These are phyloP conservation scores for Trichoderma reesei DNA, from an alignment of 495 filamentous ascomycete species.

Conservation along the genomic window DNA sequence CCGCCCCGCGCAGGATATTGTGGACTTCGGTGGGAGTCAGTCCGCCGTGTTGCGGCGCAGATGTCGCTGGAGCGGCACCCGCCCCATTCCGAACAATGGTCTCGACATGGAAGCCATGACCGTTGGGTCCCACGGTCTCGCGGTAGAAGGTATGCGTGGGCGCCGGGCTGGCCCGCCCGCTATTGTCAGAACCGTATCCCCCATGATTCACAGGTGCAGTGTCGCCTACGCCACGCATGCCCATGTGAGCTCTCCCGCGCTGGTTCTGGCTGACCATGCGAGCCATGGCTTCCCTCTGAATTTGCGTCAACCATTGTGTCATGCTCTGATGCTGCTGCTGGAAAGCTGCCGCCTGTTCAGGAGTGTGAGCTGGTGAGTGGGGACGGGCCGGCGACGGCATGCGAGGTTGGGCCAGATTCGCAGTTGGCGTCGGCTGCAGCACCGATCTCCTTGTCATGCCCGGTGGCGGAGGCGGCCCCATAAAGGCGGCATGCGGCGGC, in stretches of 20 bases:
- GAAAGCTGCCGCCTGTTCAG: slow-evolving; percentile 7
- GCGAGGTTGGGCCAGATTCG: not conserved
- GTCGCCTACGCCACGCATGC: slow-evolving; percentile 12
- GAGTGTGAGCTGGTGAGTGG: not conserved
- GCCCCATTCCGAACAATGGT: not conserved
- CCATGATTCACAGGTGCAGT: slow-evolving; percentile 1
- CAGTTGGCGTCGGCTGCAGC: not conserved
- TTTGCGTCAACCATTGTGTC: slow-evolving; percentile 21
- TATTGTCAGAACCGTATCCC: not conserved
- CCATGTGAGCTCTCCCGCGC: slow-evolving; percentile 19
- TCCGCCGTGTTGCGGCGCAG: slow-evolving; percentile 14
- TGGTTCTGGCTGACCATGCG: slow-evolving; percentile 19
- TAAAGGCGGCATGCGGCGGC: slow-evolving; percentile 9
- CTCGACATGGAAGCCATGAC: slow-evolving; percentile 8
- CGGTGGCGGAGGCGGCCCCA: slow-evolving; percentile 12
- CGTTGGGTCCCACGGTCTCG: slow-evolving; percentile 21
- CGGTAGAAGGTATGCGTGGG: slow-evolving; percentile 18
- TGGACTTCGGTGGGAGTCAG: slow-evolving; percentile 27
- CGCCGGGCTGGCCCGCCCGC: slow-evolving; percentile 12
- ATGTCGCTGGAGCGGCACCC: not conserved
- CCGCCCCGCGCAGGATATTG: slow-evolving; percentile 31
- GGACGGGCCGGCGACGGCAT: not conserved
- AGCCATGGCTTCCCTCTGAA: slow-evolving; percentile 18
- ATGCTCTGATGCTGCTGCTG: slow-evolving; percentile 19
- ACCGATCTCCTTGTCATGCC: slow-evolving; percentile 10